Evolutionary conservation across 768 basidiomycete species (phyloP), one percentile per base, ranked within the genome.

Genomic region (Amanita pseudoporphyria): DNA sequence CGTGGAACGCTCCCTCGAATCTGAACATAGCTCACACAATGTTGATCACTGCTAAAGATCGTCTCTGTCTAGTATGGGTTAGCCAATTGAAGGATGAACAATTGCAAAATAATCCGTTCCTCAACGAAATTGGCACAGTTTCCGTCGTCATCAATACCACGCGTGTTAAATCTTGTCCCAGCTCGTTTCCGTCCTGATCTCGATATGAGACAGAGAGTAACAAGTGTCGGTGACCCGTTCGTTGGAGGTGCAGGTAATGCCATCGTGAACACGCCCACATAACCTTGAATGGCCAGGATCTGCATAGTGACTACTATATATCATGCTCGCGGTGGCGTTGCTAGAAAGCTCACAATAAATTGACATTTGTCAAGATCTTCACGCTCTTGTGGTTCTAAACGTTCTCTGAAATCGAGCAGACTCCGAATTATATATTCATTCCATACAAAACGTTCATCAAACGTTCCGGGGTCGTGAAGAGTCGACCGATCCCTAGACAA

Each of bases 111-210:
- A 18, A 36, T 18, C 19, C 77, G 47, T 57, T 82, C 90, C 78
- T 99, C 96, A 6, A 95, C 95, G 64, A 96, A 97, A 61, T 97
- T 97, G 28, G 95, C 95, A 26, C 84, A 86, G 61, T 93, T 83
- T 32, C 94, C 92, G 55, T 93, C 88, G 61, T 96, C 94, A 60
- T 97, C 94, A 9, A 98, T 87, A 1, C 95, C 95, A 51, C 95
- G 78, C 10, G 93, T 93, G 63, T 96, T 97, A 70, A 98, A 99
- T 33, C 96, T 80, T 16, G 96, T 97, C 3, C 96, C 96, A 21
- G 96, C 94, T 55, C 95, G 77, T 67, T 91, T 94, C 84, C 89
- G 94, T 9, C 93, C 85, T 4, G 98, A 73, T 35, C 96, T 74
- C 10, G 87, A 91, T 44, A 97, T 85, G 50, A 99, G 67, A 3